Evolutionary conservation across 768 basidiomycete genomes (phyloP).

Genomic region (Podaxis rugospora): DNA sequence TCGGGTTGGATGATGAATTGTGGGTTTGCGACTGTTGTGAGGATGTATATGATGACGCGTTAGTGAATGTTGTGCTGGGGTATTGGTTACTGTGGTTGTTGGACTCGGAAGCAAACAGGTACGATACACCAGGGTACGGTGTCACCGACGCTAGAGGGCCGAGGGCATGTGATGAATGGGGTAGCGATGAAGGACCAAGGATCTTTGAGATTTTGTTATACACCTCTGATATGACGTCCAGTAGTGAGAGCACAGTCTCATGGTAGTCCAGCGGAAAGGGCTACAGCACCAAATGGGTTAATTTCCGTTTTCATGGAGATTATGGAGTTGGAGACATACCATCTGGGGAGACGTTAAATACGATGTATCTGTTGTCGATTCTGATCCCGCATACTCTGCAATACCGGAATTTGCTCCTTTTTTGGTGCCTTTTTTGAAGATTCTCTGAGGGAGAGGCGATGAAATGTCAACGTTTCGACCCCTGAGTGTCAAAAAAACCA

Average conservation of each 20-base stretch:
- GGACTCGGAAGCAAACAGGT: conserved; percentile 56
- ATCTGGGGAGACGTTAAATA: conserved; percentile 73
- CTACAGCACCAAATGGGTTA: conserved; percentile 31
- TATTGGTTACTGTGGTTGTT: conserved; percentile 10
- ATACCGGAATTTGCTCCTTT: conserved; percentile 44
- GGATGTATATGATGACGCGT: conserved; percentile 14
- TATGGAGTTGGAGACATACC: conserved; percentile 36
- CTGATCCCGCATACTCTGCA: conserved; percentile 55
- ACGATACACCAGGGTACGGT: conserved; percentile 80
- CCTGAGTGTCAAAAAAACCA: neutral
- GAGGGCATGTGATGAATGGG: conserved; percentile 65
- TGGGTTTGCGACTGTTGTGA: conserved; percentile 23
- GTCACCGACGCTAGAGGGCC: conserved; percentile 71
- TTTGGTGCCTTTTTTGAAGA: conserved; percentile 60
- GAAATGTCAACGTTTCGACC: neutral
- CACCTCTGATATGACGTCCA: conserved; percentile 85
- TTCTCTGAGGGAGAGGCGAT: conserved; percentile 32
- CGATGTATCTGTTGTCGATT: conserved; percentile 55
- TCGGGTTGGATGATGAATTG: conserved; percentile 32
- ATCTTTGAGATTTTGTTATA: conserved; percentile 85
- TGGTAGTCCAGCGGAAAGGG: conserved; percentile 90
- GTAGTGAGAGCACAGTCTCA: conserved; percentile 81
- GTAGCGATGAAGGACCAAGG: conserved; percentile 78
- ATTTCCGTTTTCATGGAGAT: neutral
- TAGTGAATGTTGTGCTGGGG: neutral